Evolutionary conservation across 805 yeast species (phyloP), one percentile per base, ranked within the genome.

Genomic region (Starmerella apis): DNA sequence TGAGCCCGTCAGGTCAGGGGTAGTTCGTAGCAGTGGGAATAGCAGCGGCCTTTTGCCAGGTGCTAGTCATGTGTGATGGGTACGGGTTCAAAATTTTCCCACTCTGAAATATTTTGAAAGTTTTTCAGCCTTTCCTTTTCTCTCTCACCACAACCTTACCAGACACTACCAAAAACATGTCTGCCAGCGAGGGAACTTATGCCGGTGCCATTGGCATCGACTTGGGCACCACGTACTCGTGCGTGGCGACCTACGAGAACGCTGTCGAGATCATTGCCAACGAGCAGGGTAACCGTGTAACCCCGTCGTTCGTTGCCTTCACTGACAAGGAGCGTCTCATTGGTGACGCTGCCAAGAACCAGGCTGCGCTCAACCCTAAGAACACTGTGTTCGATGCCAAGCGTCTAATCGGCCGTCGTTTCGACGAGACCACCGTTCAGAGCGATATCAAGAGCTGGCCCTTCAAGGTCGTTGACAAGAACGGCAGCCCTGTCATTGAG

Each of bases 151-250:
- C 52, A 46, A 42, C 27, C 45, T 32, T 43, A 30, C 44, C 54
- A 30, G 38, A 35, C 47, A 50, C 33, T 49, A 53, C 51, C 55
- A 57, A 61, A 35, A 52, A 23, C 39, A 56, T 56, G 59, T 54
- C 59, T 50, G 59, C 67, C 52, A 51, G 63, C 58, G 96, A 87
- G 80, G 95, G 95, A 83, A 92, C 87, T 77, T 87, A 84, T 83
- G 92, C 88, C 81, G 96, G 96, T 83, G 92, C 92, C 74, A 84
- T 86, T 71, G 98, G 98, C 83, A 90, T 90, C 81, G 97, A 88
- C 79, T 78, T 85, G 74, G 94, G 94, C 80, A 85, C 94, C 65
- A 86, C 95, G 53, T 86, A 86, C 75, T 86, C 95, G 47, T 87
- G 96, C 80, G 96, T 87, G 56, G 96, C 95, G 62, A 94, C 86